A percentile compares a stretch with the other conserved stretches of the same genome.
Conservation (phyloP, 208 protist genomes). For the Herpetomonas muscarum region DNA sequence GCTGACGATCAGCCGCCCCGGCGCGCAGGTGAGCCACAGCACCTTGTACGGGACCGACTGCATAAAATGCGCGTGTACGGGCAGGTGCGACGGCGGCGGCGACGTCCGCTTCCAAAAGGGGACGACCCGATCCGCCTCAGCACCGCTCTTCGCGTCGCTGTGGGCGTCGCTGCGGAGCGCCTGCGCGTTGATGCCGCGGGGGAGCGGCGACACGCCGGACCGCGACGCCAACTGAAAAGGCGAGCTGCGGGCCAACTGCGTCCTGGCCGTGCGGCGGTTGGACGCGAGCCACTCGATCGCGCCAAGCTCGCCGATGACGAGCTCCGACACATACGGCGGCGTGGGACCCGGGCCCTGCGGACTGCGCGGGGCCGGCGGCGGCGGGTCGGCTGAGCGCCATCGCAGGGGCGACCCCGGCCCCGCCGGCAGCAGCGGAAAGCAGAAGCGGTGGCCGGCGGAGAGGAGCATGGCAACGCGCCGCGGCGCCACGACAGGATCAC, state of each 20-base stretch:
- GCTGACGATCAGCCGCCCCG: slow-evolving; percentile 39
- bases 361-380: background rate
- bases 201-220: background rate
- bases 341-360: background rate
- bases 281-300: slow-evolving; percentile 21
- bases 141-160: background rate
- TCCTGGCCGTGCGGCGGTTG: slow-evolving; percentile 2
- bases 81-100: background rate
- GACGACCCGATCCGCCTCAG: background rate
- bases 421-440: slow-evolving; percentile 11
- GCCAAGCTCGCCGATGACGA: slow-evolving; percentile 46
- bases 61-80: slow-evolving; percentile 33
- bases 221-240: no score
- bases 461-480: slow-evolving; percentile 41
- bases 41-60: slow-evolving; percentile 54
- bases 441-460: slow-evolving; percentile 31
- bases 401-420: background rate
- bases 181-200: background rate
- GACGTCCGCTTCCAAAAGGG: background rate
- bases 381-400: background rate
- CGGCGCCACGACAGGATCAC: no score
- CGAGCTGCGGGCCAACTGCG: background rate
- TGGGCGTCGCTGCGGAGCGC: background rate
- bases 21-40: slow-evolving; percentile 42
- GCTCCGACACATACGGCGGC: slow-evolving; percentile 32